Evolutionary conservation across 2,329 filamentous ascomycete species (phyloP), one percentile per base, ranked within the genome.

Genomic region (Hypomyces rosellus): DNA sequence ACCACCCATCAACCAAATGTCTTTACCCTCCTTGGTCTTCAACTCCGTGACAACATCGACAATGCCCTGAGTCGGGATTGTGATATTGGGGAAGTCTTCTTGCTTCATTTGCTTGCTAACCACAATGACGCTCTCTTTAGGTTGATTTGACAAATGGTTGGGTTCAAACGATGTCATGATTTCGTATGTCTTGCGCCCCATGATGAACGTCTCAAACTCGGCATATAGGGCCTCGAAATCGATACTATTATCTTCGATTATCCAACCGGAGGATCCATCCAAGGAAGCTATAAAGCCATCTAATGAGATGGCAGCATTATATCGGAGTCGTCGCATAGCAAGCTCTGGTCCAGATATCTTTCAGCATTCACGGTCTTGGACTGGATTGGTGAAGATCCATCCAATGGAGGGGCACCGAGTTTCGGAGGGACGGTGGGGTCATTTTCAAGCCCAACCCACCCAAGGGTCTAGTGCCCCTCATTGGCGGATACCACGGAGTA

Each of bases 1-100:
- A 0, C 67, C 67, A 6, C 67, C 68, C 63, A 69, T 67, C 1
- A 69, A 56, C 68, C 68, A 70, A 5, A 69, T 61, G 34, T 67
- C 59, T 43, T 58, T 61, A 0, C 57, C 60, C 0, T 47, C 37
- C 8, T 46, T n/a, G 1, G 22, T 44, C 38, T 64, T 66, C 2
- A 64, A 39, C 6, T 48, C 15, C 16, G 46, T 42, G 6, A 69
- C 50, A 5, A 51, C 40, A 1, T 55, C 54, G 11, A 60, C 34
- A 14, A 59, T 53, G 5, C 54, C 55, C 2, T 51, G 46, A 1
- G 45, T 22, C 3, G 68, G 13, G 3, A 67, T 47, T 1, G 62
- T 67, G 7, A 67, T 55, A 0, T 45, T 12, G 0, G 62, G 57
- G 14, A 62, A 51, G 0, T 62, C 49, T 3, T 52, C 49, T 22